Evolutionary conservation across 1,139 yeast species (phyloP), one percentile per base, ranked within the genome.

Genomic region (Taphrina sp.): DNA sequence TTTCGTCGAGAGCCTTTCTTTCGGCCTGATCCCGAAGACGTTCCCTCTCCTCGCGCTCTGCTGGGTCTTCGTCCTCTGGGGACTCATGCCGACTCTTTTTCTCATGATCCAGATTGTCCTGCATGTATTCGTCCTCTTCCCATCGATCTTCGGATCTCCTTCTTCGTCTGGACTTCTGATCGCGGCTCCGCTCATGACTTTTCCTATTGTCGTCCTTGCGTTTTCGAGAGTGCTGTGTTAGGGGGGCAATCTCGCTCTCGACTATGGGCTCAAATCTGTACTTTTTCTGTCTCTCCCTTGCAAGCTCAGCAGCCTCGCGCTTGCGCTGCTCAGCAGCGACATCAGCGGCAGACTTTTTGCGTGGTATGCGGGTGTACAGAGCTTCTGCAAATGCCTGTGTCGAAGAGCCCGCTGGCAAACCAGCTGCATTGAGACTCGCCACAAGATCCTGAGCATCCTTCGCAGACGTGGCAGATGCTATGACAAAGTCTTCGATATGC

Each of bases 1-100:
- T 62, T 34, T 63, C 61, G 16, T 70, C 66, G 45, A 69, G 66
- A 47, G 64, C 71, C 31, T 67, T 70, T 52, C 71, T 59, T 53
- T 68, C 71, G 12, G 41, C 54, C 39, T 61, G 53, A 20, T 68
- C 67, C 23, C 52, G 57, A 8, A 57, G 60, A 28, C 64, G 62
- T 24, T 62, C 62, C 45, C 58, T 60, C 51, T 61, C 60, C 17
- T 38, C 57, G 31, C 28, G 46, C 23, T 35, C 57, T 20, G 44
- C 55, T 3, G 45, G 41, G 12, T 45, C 33, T 12, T 31, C 51
- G 3, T 46, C 54, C n/a, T 35, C 37, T 26, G 19, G 28, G 12
- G 47, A 19, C 35, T 14, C n/a, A 5, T 26, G 19, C 3, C 38
- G 2, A n/a, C 38, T 20, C 19, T 17, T 22, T 8, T 34, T 42